phyloP scores from a whole-genome alignment of 768 basidiomycete species.

The Dacryopinax primogenitus region DNA sequence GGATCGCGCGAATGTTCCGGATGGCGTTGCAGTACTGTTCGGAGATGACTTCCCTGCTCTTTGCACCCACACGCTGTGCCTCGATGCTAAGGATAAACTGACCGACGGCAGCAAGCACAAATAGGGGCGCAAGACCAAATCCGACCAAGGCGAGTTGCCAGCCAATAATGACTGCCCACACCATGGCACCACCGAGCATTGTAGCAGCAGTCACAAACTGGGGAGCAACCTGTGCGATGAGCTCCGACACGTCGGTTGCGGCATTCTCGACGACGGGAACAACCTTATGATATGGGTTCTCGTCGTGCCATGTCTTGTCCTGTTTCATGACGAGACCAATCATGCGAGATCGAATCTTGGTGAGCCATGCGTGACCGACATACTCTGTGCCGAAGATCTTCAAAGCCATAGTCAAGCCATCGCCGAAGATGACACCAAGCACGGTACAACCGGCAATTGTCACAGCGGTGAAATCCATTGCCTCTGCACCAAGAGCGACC shows the following conservation, averaged over 20 bases:
- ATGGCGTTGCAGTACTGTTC: slow-evolving; percentile 79
- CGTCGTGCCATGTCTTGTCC: slow-evolving; percentile 82
- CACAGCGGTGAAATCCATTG: slow-evolving; percentile 20
- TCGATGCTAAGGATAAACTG: slow-evolving; percentile 60
- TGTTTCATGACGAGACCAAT: slow-evolving; percentile 54
- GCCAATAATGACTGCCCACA: slow-evolving; percentile 77
- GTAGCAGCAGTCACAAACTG: slow-evolving; percentile 59
- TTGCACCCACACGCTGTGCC: slow-evolving; percentile 69
- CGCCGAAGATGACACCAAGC: slow-evolving; percentile 46
- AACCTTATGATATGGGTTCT: slow-evolving; percentile 46
- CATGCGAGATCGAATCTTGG: slow-evolving; percentile 42
- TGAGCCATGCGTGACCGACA: slow-evolving; percentile 62
- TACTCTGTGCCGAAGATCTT: slow-evolving; percentile 76
- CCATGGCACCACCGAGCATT: slow-evolving; percentile 71
- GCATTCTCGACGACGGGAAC: slow-evolving; percentile 76
- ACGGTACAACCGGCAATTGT: slow-evolving; percentile 14
- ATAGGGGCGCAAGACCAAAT: slow-evolving; percentile 73
- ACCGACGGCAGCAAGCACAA: slow-evolving; percentile 56
- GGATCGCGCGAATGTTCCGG: slow-evolving; percentile 71
- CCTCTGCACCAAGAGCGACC: slow-evolving; percentile 22
- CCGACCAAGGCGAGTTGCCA: slow-evolving; percentile 93
- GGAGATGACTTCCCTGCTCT: slow-evolving; percentile 72
- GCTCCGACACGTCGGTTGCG: slow-evolving; percentile 68
- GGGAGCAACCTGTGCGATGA: slow-evolving; percentile 59
- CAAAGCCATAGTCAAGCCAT: slow-evolving; percentile 59